Conservation (phyloP, 176 grass and related monocot species). For the Oryza nivara region DNA sequence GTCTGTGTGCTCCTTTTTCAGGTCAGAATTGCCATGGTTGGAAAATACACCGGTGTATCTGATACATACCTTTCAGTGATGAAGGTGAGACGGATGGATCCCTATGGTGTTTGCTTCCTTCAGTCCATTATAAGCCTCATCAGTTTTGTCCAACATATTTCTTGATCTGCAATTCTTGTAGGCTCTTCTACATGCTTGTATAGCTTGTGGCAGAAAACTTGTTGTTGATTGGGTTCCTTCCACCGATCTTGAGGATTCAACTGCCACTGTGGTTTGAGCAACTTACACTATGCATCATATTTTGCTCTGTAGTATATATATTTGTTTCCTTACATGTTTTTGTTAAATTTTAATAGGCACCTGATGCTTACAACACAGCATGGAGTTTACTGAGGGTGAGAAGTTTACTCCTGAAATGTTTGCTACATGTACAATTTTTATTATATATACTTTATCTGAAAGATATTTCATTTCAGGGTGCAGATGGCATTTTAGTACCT, state of each 20-base stretch:
- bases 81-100: slow-evolving; percentile 47
- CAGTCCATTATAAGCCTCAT: too few species aligned
- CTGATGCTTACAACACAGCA: slow-evolving; percentile 60
- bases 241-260: slow-evolving; percentile 50
- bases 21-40: slow-evolving; percentile 75
- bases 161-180: slow-evolving; percentile 24
- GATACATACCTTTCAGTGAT: slow-evolving; percentile 76
- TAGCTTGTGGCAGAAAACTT: slow-evolving; percentile 58
- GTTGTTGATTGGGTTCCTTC: slow-evolving; percentile 50
- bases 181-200: slow-evolving; percentile 55
- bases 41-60: slow-evolving; percentile 75
- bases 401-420: not conserved
- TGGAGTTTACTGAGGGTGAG: slow-evolving; percentile 69
- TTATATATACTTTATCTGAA: not conserved
- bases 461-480: slow-evolving; percentile 50
- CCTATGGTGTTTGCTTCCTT: too few species aligned
- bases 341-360: slow-evolving; percentile 44
- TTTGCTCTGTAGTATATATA: not conserved
- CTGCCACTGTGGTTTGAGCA: slow-evolving; percentile 38
- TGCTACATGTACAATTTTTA: not conserved
- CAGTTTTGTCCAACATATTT: not conserved
- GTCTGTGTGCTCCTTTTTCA: slow-evolving; percentile 17
- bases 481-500: slow-evolving; percentile 63
- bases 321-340: not conserved
- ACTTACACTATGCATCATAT: too few species aligned